phyloP scores from a whole-genome alignment of 768 basidiomycete genomes.

The Suillus occidentalis region DNA sequence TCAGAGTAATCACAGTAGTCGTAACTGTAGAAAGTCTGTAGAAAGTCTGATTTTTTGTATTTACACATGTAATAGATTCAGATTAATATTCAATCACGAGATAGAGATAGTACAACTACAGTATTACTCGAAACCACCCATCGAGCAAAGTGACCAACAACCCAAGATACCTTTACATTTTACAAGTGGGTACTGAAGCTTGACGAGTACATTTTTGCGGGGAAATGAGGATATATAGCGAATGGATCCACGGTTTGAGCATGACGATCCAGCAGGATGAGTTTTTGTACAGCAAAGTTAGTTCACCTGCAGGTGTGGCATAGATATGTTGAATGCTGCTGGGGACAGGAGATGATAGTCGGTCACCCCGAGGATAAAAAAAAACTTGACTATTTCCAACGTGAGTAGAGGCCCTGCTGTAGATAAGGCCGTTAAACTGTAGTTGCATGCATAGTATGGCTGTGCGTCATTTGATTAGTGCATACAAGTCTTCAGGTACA shows the following conservation, averaged over 20 bases:
- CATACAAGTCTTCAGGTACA: background rate
- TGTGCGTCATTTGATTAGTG: background rate
- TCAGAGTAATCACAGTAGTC: too few relatives aligned
- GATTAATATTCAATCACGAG: background rate
- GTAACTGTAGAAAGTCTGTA: too few relatives aligned
- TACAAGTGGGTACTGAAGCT: background rate
- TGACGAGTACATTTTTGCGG: background rate
- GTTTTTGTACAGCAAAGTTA: constrained; percentile 6
- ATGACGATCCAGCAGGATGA: background rate
- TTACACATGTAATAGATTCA: too few relatives aligned
- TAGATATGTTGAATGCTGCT: too few relatives aligned
- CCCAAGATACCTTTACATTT: constrained; percentile 1
- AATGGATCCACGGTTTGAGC: background rate
- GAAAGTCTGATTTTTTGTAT: too few relatives aligned
- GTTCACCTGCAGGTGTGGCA: too few relatives aligned
- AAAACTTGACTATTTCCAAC: background rate
- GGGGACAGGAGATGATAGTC: too few relatives aligned
- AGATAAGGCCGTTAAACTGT: too few relatives aligned
- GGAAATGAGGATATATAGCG: too few relatives aligned
- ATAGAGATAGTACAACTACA: constrained; percentile 3
- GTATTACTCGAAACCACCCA: constrained; percentile 1
- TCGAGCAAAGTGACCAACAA: background rate
- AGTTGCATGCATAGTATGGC: too few relatives aligned
- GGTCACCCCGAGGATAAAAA: too few relatives aligned
- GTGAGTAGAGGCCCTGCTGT: background rate